Evolutionary conservation across 192 early-diverging fungal species (phyloP).

Genomic region (Entomortierella parvispora): DNA sequence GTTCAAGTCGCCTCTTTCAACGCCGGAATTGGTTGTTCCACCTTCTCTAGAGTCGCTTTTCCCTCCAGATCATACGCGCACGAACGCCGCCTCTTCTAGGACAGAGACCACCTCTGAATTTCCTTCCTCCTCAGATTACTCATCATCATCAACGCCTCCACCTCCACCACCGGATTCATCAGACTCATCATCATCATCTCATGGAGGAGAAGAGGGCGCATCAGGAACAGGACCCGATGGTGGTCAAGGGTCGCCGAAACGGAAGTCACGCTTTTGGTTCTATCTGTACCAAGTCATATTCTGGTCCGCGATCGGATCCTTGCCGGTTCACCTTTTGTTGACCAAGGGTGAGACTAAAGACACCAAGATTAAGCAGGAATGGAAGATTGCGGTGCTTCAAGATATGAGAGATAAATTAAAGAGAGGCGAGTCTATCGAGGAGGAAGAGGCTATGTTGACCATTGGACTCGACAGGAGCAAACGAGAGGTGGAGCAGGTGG

Average conservation of each 20-base stretch:
- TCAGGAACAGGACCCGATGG: too few species aligned
- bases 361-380: slow-evolving; percentile 28
- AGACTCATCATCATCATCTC: too few species aligned
- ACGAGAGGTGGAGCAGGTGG: slow-evolving; percentile 36
- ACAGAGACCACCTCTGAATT: too few species aligned
- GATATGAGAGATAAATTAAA: slow-evolving; percentile 48
- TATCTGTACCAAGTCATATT: slow-evolving; percentile 27
- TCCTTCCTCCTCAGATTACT: too few species aligned
- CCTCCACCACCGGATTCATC: too few species aligned
- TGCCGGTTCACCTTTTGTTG: slow-evolving; percentile 40
- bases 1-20: too few species aligned
- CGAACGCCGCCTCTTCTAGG: too few species aligned
- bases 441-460: slow-evolving; percentile 37
- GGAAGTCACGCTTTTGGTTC: slow-evolving; percentile 27
- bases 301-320: slow-evolving; percentile 34
- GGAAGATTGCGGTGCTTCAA: slow-evolving; percentile 42
- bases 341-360: slow-evolving; percentile 41
- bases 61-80: too few species aligned
- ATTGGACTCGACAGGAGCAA: slow-evolving; percentile 30
- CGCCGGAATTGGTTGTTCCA: too few species aligned
- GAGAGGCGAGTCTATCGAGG: slow-evolving; percentile 39
- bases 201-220: too few species aligned
- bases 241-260: slow-evolving; percentile 5
- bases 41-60: too few species aligned
- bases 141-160: too few species aligned